These are phyloP conservation scores for Fusarium humuli DNA, from an alignment of 2,329 filamentous ascomycete genomes.

Conservation along the genomic window DNA sequence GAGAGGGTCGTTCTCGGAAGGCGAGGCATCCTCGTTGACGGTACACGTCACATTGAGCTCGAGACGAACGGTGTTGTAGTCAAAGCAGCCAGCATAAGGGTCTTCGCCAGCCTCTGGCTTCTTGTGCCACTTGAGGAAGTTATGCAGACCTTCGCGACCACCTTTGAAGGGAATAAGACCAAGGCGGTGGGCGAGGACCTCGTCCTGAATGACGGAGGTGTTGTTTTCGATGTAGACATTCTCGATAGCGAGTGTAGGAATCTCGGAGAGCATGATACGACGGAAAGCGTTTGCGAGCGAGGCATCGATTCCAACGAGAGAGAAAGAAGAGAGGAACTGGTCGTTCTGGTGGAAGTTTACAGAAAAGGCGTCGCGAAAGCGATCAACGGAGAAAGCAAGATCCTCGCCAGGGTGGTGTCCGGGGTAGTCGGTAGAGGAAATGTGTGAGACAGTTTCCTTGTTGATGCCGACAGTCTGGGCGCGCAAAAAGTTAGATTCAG, in stretches of 20 bases:
- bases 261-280: slow-evolving; percentile 93
- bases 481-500: slow-evolving; percentile 30
- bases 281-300: slow-evolving; percentile 97
- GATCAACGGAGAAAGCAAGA: slow-evolving; percentile 79
- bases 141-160: slow-evolving; percentile 76
- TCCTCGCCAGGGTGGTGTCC: slow-evolving; percentile 92
- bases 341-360: slow-evolving; percentile 89
- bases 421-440: slow-evolving; percentile 90
- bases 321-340: slow-evolving; percentile 83
- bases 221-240: slow-evolving; percentile 94
- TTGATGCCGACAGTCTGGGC: slow-evolving; percentile 85
- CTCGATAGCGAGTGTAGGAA: slow-evolving; percentile 94
- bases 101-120: slow-evolving; percentile 74
- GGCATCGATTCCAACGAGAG: slow-evolving; percentile 90
- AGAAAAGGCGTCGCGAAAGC: slow-evolving; percentile 76
- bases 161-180: slow-evolving; percentile 92
- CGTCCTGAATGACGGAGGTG: slow-evolving; percentile 97
- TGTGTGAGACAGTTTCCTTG: slow-evolving; percentile 89
- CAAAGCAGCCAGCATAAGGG: slow-evolving; percentile 69
- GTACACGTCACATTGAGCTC: slow-evolving; percentile 83
- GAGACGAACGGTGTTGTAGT: slow-evolving; percentile 90
- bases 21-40: slow-evolving; percentile 77
- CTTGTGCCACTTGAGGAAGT: slow-evolving; percentile 84
- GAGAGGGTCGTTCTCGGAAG: slow-evolving; percentile 80
- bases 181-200: slow-evolving; percentile 90